These are phyloP conservation scores for Nicotiana rustica DNA, from an alignment of 305 asterid species.

Conservation along the genomic window DNA sequence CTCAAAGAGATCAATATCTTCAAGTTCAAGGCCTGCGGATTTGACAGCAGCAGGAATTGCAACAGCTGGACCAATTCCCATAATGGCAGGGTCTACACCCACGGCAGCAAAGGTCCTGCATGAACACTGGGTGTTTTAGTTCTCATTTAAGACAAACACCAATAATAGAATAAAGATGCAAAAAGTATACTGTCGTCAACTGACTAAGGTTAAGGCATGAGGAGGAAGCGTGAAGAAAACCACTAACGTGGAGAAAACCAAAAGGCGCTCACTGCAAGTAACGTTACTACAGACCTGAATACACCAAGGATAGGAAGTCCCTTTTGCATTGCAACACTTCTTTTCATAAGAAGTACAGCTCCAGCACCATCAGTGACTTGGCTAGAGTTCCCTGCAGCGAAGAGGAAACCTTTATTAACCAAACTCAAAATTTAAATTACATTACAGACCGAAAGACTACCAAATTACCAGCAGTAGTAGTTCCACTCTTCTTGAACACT, in stretches of 20 bases:
- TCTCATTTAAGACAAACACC: neutral
- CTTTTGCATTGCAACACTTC: slow-evolving; percentile 88
- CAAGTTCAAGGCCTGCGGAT: slow-evolving; percentile 89
- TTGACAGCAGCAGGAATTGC: slow-evolving; percentile 96
- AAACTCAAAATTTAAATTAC: slow-evolving; percentile 16
- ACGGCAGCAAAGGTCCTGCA: slow-evolving; percentile 88
- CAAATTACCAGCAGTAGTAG: slow-evolving; percentile 92
- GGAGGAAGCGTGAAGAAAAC: neutral
- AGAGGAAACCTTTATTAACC: slow-evolving; percentile 6
- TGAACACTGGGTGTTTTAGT: neutral
- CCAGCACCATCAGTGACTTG: slow-evolving; percentile 99
- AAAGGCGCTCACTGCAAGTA: neutral
- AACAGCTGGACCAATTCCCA: slow-evolving; percentile 97
- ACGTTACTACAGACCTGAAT: slow-evolving; percentile 62
- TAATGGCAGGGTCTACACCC: slow-evolving; percentile 92
- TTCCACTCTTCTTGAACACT: slow-evolving; percentile 95
- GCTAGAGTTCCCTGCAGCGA: slow-evolving; percentile 72
- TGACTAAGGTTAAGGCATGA: neutral
- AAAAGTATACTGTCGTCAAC: neutral
- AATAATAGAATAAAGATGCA: neutral
- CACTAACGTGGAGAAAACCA: neutral
- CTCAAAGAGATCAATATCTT: slow-evolving; percentile 88
- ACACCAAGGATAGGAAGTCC: slow-evolving; percentile 92
- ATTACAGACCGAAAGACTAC: neutral
- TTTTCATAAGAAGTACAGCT: slow-evolving; percentile 97